Evolutionary conservation across 345 rosid genomes (phyloP).

Genomic region (Bretschneidera sinensis): DNA sequence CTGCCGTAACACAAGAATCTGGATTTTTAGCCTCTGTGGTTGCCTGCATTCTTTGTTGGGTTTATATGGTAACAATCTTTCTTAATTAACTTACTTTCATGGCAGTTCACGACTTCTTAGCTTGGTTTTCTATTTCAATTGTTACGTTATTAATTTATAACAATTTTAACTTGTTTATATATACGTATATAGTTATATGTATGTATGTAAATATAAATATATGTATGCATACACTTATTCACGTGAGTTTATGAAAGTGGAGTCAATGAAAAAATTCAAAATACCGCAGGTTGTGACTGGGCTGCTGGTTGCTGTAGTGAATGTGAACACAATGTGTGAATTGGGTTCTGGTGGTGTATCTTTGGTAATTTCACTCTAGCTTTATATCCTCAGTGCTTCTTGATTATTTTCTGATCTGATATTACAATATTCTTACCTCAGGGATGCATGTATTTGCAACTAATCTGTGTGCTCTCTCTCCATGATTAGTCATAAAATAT

Average conservation of each 20-base stretch:
- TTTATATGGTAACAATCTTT: slow-evolving; percentile 55
- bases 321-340: slow-evolving; percentile 86
- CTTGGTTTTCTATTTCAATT: not conserved
- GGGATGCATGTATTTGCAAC: no score
- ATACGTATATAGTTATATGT: not conserved
- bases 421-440: not conserved
- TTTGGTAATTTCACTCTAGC: slow-evolving; percentile 40
- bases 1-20: slow-evolving; percentile 86
- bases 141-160: no score
- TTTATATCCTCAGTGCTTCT: not conserved
- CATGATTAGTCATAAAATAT: no score
- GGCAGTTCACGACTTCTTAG: no score
- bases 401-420: not conserved
- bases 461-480: no score
- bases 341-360: slow-evolving; percentile 94
- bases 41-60: slow-evolving; percentile 71
- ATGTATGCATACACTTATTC: not conserved
- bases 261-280: not conserved
- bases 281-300: slow-evolving; percentile 73
- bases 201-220: not conserved
- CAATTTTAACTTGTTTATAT: not conserved
- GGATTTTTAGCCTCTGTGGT: slow-evolving; percentile 83
- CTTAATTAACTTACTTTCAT: slow-evolving; percentile 1
- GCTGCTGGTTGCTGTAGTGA: slow-evolving; percentile 85
- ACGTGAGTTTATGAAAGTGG: not conserved